phyloP scores from a whole-genome alignment of 2,329 filamentous ascomycete species.

The Aspergillus sp. region DNA sequence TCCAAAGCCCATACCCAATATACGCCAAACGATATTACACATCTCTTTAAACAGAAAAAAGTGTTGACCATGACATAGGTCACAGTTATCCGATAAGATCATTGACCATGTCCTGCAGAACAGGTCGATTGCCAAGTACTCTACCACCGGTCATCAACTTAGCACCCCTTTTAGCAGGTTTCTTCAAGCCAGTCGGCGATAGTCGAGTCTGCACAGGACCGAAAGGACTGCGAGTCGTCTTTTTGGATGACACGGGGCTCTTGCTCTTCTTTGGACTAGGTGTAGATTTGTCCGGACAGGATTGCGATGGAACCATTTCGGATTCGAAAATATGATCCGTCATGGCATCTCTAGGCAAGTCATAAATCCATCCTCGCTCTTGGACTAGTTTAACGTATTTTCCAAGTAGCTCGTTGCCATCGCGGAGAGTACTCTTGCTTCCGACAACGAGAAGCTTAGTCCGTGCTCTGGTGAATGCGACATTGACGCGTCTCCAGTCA shows the following conservation, averaged over 20 bases:
- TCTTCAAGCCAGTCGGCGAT: constrained; percentile 42
- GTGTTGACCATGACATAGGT: not conserved
- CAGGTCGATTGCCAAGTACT: constrained; percentile 66
- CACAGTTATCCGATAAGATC: constrained; percentile 50
- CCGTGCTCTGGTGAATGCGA: constrained; percentile 89
- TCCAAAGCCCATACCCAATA: constrained; percentile 8
- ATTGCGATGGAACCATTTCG: constrained; percentile 23
- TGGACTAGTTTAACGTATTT: constrained; percentile 78
- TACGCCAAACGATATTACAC: constrained; percentile 8
- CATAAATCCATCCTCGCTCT: constrained; percentile 73
- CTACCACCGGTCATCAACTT: constrained; percentile 52
- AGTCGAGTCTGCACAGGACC: constrained; percentile 36
- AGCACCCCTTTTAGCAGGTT: constrained; percentile 62
- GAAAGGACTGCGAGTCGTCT: constrained; percentile 29
- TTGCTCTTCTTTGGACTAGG: constrained; percentile 39
- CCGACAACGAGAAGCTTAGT: constrained; percentile 90
- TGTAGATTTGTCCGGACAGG: constrained; percentile 25
- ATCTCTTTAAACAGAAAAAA: constrained; percentile 2
- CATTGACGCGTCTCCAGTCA: constrained; percentile 92
- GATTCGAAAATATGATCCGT: constrained; percentile 69
- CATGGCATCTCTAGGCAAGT: constrained; percentile 66
- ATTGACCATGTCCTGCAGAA: constrained; percentile 77
- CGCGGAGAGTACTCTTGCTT: constrained; percentile 72
- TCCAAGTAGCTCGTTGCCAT: constrained; percentile 71
- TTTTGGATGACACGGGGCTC: constrained; percentile 28